Percentiles rank a stretch among this genome's conserved stretches.
Evolutionary conservation across 2,329 filamentous ascomycete genomes (phyloP).

Genomic region (Domatiomyces globalis): DNA sequence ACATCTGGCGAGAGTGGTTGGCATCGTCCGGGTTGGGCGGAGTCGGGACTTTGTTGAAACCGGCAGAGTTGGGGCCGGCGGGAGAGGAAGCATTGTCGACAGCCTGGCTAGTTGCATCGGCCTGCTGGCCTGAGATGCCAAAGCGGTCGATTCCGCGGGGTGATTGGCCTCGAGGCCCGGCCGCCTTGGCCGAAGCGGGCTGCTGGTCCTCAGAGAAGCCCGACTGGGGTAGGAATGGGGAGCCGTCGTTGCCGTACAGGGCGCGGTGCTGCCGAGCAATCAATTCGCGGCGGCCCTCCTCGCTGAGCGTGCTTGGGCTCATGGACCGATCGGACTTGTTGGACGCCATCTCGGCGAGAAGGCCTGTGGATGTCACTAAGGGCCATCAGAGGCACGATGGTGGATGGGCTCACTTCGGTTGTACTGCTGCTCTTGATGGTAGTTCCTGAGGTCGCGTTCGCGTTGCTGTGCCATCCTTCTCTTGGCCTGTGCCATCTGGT

Average conservation of each 20-base stretch:
- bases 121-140: constrained; percentile 30
- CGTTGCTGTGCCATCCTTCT: constrained; percentile 97
- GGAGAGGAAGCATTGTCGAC: constrained; percentile 47
- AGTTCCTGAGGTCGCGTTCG: constrained; percentile 97
- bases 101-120: constrained; percentile 4
- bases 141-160: constrained; percentile 67
- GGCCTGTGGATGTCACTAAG: constrained; percentile 35
- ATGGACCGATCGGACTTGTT: constrained; percentile 76
- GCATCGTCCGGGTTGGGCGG: constrained; percentile 63
- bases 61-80: constrained; percentile 31
- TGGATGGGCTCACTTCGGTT: constrained; percentile 62
- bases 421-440: constrained; percentile 99
- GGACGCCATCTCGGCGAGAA: constrained; percentile 53
- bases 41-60: constrained; percentile 67
- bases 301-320: constrained; percentile 76
- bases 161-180: constrained; percentile 59
- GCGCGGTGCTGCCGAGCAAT: constrained; percentile 92
- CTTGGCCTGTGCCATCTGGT: constrained; percentile 98
- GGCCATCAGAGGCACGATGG: not conserved
- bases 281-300: constrained; percentile 89
- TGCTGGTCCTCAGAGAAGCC: constrained; percentile 47
- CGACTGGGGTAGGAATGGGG: constrained; percentile 52
- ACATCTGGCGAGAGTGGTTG: constrained; percentile 53
- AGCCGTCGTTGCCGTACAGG: constrained; percentile 64
- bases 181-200: constrained; percentile 30